Conservation (phyloP, 345 rosid species). For the Abelmoschus esculentus region DNA sequence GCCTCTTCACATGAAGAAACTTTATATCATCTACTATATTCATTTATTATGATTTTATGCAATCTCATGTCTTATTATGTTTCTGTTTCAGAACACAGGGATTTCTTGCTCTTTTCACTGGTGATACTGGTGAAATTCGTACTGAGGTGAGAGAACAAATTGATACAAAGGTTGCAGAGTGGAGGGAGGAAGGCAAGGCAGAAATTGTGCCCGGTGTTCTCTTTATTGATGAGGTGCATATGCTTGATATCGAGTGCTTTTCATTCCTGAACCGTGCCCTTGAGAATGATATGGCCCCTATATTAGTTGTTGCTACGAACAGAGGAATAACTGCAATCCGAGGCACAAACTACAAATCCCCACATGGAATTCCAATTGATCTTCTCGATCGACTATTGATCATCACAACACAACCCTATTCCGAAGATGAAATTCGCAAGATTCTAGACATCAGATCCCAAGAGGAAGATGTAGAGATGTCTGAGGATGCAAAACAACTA, state of each 20-base stretch:
- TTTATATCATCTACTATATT: too few relatives aligned
- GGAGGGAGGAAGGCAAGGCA: neutral
- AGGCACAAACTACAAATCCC: neutral
- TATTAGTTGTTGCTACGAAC: neutral
- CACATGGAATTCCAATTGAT: neutral
- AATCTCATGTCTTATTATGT: neutral
- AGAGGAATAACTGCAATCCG: neutral
- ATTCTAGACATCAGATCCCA: neutral
- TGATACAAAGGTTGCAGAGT: neutral
- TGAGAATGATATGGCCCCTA: neutral
- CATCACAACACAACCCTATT: neutral
- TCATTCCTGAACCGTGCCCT: neutral
- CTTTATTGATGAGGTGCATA: neutral
- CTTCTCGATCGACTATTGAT: neutral
- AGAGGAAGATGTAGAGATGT: neutral
- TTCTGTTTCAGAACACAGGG: neutral
- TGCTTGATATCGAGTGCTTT: neutral
- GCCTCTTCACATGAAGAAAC: too few relatives aligned
- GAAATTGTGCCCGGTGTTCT: neutral
- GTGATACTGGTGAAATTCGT: neutral
- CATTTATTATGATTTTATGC: neutral
- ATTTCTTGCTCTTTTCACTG: neutral
- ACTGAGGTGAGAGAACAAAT: neutral
- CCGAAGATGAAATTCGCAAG: neutral
- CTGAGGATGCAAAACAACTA: neutral